phyloP scores from a whole-genome alignment of 2,329 filamentous ascomycete genomes.

The Cordyceps pruinosa region DNA sequence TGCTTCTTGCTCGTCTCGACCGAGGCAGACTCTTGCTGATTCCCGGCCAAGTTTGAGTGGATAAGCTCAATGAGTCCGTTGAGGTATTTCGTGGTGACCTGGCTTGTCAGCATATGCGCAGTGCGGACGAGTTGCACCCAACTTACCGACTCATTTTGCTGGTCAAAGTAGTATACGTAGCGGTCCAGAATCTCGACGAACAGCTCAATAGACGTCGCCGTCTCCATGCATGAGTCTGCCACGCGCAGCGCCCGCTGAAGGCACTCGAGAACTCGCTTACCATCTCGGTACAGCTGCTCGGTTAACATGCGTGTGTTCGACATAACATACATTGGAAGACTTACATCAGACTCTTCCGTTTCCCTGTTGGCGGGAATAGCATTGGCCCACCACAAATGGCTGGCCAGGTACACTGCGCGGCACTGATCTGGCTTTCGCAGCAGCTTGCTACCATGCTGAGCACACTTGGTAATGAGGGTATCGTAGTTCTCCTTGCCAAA shows the following conservation, averaged over 20 bases:
- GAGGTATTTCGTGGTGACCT: conserved; percentile 91
- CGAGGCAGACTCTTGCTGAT: conserved; percentile 70
- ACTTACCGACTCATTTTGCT: conserved; percentile 87
- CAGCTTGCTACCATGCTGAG: conserved; percentile 91
- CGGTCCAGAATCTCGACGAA: conserved; percentile 98
- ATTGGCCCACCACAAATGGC: conserved; percentile 96
- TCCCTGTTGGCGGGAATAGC: conserved; percentile 72
- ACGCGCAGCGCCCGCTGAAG: conserved; percentile 91
- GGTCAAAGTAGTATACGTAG: conserved; percentile 99
- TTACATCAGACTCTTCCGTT: conserved; percentile 71
- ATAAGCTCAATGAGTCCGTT: conserved; percentile 98
- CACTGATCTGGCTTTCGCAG: conserved; percentile 98
- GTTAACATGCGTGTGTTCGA: conserved; percentile 19
- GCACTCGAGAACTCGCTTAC: conserved; percentile 93
- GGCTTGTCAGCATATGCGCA: not conserved
- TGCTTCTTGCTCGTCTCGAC: conserved; percentile 88
- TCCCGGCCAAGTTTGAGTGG: conserved; percentile 87
- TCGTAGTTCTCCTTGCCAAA: conserved; percentile 98
- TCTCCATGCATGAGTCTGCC: conserved; percentile 98
- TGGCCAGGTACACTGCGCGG: conserved; percentile 90
- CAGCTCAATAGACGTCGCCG: conserved; percentile 89
- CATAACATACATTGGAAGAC: conserved; percentile 23
- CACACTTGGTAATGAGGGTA: conserved; percentile 95
- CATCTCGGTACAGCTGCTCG: conserved; percentile 85
- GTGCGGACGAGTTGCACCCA: not conserved